Evolutionary conservation across 2,329 filamentous ascomycete species (phyloP).

Genomic region (Cytospora piceicola): DNA sequence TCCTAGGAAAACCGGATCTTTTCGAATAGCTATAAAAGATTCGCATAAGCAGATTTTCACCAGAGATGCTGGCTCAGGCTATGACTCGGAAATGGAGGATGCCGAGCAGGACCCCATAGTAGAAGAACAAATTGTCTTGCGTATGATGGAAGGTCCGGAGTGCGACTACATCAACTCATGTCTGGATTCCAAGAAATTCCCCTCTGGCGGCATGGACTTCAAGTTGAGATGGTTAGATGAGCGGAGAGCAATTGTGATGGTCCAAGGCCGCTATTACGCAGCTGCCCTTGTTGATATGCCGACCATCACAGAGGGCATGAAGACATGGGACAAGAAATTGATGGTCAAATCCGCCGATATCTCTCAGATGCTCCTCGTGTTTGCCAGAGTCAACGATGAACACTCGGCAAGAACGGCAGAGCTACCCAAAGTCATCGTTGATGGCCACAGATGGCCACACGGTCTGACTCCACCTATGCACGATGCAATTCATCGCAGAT

Average conservation of each 20-base stretch:
- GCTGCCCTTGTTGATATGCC: constrained; percentile 82
- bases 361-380: constrained; percentile 84
- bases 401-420: constrained; percentile 67
- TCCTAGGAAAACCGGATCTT: constrained; percentile 13
- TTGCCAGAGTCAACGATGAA: constrained; percentile 68
- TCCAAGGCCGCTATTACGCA: constrained; percentile 73
- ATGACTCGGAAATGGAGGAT: constrained; percentile 95
- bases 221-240: constrained; percentile 80
- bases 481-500: constrained; percentile 79
- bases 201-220: constrained; percentile 71
- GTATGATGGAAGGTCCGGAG: constrained; percentile 85
- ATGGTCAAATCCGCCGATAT: constrained; percentile 91
- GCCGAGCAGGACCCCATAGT: constrained; percentile 84
- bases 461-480: constrained; percentile 88
- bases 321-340: constrained; percentile 86
- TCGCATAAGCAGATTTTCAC: constrained; percentile 47
- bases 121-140: constrained; percentile 86
- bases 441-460: constrained; percentile 76
- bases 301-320: constrained; percentile 87
- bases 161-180: constrained; percentile 70
- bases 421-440: constrained; percentile 73
- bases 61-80: constrained; percentile 81
- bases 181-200: constrained; percentile 28
- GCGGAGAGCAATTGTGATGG: constrained; percentile 71
- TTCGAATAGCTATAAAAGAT: constrained; percentile 44